Evolutionary conservation across 1,284 basidiomycete genomes (phyloP).

Genomic region (Cutaneotrichosporon cutaneum): DNA sequence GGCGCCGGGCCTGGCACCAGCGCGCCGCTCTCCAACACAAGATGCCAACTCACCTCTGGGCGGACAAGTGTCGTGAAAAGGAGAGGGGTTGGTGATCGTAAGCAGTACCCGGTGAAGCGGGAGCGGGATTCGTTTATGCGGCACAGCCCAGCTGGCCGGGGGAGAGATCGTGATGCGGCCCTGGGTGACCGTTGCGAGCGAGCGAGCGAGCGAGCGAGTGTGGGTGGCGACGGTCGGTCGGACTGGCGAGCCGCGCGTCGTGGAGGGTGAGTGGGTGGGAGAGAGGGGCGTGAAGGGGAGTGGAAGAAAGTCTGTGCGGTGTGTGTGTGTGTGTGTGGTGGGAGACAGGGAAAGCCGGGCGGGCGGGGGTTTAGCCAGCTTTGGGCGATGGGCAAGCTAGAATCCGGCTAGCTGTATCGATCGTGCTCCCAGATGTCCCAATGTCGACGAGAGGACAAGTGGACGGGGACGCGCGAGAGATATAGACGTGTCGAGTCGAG

Average conservation of each 20-base stretch:
- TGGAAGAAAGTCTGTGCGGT: background rate
- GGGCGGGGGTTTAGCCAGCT: background rate
- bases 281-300: background rate
- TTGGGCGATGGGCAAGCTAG: background rate
- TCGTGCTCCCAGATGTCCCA: background rate
- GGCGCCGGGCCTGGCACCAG: background rate
- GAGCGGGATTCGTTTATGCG: background rate
- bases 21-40: background rate
- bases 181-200: background rate
- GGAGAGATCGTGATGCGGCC: background rate
- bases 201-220: background rate
- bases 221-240: background rate
- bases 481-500: background rate
- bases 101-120: background rate
- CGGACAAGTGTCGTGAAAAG: background rate
- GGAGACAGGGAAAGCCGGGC: background rate
- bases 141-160: slow-evolving; percentile 6
- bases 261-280: background rate
- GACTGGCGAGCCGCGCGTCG: background rate
- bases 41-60: background rate
- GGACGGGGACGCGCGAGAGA: background rate
- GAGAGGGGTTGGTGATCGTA: background rate
- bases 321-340: background rate
- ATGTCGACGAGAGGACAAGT: background rate
- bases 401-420: background rate